Evolutionary conservation across 1,139 yeast species (phyloP).

Genomic region (Magnusiomyces fungicola): DNA sequence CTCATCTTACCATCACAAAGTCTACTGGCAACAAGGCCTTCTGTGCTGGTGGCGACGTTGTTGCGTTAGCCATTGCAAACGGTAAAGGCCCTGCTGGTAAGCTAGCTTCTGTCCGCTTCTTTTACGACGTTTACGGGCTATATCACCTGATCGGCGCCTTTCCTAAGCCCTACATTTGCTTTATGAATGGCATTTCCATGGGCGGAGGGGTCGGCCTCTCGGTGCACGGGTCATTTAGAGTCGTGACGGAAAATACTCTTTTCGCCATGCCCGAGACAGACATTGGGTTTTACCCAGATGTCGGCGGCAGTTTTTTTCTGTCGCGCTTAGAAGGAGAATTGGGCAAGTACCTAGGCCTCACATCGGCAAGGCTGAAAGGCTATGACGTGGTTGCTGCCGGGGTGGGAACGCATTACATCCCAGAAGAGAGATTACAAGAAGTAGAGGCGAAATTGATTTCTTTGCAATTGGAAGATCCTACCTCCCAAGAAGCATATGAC

Average conservation of each 20-base stretch:
- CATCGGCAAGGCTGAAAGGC: conserved; percentile 74
- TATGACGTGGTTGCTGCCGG: conserved; percentile 77
- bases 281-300: conserved; percentile 95
- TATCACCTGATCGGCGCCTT: conserved; percentile 75
- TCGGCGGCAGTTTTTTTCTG: conserved; percentile 85
- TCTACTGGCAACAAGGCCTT: conserved; percentile 50
- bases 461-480: conserved; percentile 22
- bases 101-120: conserved; percentile 50
- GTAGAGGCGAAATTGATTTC: conserved; percentile 50
- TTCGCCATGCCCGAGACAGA: conserved; percentile 98
- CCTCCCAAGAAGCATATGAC: conserved; percentile 32
- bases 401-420: conserved; percentile 83
- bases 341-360: conserved; percentile 80
- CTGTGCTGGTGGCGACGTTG: conserved; percentile 88
- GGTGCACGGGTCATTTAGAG: conserved; percentile 85
- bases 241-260: conserved; percentile 82
- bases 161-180: conserved; percentile 73
- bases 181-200: conserved; percentile 93
- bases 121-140: conserved; percentile 72
- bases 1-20: conserved; percentile 59
- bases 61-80: conserved; percentile 49
- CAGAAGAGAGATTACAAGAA: conserved; percentile 53
- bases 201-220: conserved; percentile 97
- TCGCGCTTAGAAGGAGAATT: conserved; percentile 75
- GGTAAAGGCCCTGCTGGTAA: conserved; percentile 35